These are phyloP conservation scores for Apiospora pterosperma DNA, from an alignment of 2,329 filamentous ascomycete species.

Conservation along the genomic window DNA sequence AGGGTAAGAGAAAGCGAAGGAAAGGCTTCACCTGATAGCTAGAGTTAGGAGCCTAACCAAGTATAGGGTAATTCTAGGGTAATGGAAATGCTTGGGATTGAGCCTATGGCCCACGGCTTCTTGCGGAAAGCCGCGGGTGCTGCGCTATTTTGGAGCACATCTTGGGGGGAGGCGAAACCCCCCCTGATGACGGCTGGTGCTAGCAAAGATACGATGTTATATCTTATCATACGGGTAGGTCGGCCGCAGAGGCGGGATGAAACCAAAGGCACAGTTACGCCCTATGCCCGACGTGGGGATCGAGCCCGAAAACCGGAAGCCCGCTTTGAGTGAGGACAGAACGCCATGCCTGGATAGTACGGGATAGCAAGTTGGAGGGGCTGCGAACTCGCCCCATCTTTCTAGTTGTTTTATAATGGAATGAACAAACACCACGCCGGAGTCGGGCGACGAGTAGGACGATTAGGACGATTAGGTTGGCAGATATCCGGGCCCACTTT, in stretches of 20 bases:
- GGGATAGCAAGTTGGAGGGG: background rate
- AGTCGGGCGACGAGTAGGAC: too few relatives aligned
- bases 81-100: background rate
- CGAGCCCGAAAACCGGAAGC: background rate
- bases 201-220: background rate
- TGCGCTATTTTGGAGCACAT: background rate
- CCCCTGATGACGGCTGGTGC: background rate
- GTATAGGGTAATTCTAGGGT: constrained; percentile 8
- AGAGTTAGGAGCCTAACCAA: background rate
- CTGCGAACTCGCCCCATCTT: background rate
- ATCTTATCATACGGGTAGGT: background rate
- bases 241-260: background rate
- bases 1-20: constrained; percentile 5
- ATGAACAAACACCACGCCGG: background rate
- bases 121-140: constrained; percentile 2
- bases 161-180: constrained; percentile 1
- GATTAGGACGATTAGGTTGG: background rate
- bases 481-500: too few relatives aligned
- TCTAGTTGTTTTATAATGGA: background rate
- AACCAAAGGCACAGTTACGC: background rate
- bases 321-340: background rate
- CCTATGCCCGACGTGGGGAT: background rate
- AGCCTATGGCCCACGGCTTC: background rate
- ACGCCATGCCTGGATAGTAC: background rate
- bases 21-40: background rate